Evolutionary conservation across 2,329 filamentous ascomycete genomes (phyloP).

Genomic region (Incumbomyces delicatus): DNA sequence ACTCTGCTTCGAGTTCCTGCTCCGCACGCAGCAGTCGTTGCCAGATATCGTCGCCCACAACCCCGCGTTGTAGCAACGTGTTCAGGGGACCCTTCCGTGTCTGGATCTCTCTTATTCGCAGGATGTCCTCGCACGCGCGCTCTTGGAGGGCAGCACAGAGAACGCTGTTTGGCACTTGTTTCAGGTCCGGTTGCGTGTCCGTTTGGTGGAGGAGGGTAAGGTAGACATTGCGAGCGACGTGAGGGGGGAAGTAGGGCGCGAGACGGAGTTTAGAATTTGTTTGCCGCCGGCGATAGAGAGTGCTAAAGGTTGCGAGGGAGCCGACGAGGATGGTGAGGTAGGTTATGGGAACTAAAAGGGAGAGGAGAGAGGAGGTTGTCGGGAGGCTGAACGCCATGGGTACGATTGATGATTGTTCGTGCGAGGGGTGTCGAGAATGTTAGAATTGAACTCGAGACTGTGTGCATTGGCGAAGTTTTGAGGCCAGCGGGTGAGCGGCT

Average conservation of each 20-base stretch:
- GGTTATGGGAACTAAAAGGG: slow-evolving; percentile 75
- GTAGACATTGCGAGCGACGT: slow-evolving; percentile 90
- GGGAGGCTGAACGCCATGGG: slow-evolving; percentile 7
- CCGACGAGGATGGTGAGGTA: slow-evolving; percentile 82
- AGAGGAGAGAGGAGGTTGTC: slow-evolving; percentile 62
- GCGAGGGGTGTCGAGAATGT: too few species aligned
- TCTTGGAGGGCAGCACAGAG: slow-evolving; percentile 80
- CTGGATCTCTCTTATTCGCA: slow-evolving; percentile 79
- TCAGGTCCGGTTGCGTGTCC: slow-evolving; percentile 39
- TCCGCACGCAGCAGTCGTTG: slow-evolving; percentile 84
- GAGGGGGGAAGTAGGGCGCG: slow-evolving; percentile 86
- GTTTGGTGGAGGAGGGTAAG: slow-evolving; percentile 79
- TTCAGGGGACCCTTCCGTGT: slow-evolving; percentile 80
- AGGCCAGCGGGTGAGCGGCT: too few species aligned
- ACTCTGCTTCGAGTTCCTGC: slow-evolving; percentile 94
- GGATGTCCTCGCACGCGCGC: slow-evolving; percentile 85
- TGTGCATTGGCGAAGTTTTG: too few species aligned
- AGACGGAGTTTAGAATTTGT: slow-evolving; percentile 72
- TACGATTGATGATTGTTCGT: too few species aligned
- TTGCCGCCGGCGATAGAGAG: slow-evolving; percentile 87
- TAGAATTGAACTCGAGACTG: too few species aligned
- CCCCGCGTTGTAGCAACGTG: slow-evolving; percentile 74
- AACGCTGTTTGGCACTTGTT: slow-evolving; percentile 68
- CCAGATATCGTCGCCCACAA: slow-evolving; percentile 92
- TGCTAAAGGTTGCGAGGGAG: slow-evolving; percentile 84